Evolutionary conservation across 345 rosid genomes (phyloP).

Genomic region (Eucalyptus camaldulensis): DNA sequence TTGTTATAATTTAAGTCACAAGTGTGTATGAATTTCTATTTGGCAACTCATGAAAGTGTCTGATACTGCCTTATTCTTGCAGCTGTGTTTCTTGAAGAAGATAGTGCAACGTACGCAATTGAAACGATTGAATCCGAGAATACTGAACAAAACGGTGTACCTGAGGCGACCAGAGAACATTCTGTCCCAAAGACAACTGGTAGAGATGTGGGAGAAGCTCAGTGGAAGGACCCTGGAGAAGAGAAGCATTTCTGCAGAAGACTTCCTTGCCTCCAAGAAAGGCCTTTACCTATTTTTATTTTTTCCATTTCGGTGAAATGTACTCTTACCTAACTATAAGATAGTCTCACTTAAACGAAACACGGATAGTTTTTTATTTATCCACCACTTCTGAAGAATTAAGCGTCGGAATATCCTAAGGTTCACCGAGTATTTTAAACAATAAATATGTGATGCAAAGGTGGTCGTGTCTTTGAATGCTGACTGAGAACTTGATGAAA

Average conservation of each 20-base stretch:
- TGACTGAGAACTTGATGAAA: background rate
- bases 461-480: background rate
- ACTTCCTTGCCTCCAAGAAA: conserved; percentile 55
- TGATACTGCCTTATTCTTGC: background rate
- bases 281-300: conserved; percentile 3
- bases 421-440: background rate
- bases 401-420: background rate
- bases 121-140: conserved; percentile 56
- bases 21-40: background rate
- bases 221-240: conserved; percentile 31
- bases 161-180: conserved; percentile 42
- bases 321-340: background rate
- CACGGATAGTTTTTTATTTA: background rate
- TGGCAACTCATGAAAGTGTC: background rate
- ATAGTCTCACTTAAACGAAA: background rate
- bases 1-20: background rate
- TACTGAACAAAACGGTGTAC: conserved; percentile 53
- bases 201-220: conserved; percentile 64
- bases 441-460: background rate
- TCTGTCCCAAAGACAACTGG: conserved; percentile 44
- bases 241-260: conserved; percentile 17
- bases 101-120: conserved; percentile 46
- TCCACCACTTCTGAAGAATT: background rate
- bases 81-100: conserved; percentile 60
- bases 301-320: background rate